These are phyloP conservation scores for Ceratobasidium sp. DNA, from an alignment of 1,284 basidiomycete genomes.

Conservation along the genomic window DNA sequence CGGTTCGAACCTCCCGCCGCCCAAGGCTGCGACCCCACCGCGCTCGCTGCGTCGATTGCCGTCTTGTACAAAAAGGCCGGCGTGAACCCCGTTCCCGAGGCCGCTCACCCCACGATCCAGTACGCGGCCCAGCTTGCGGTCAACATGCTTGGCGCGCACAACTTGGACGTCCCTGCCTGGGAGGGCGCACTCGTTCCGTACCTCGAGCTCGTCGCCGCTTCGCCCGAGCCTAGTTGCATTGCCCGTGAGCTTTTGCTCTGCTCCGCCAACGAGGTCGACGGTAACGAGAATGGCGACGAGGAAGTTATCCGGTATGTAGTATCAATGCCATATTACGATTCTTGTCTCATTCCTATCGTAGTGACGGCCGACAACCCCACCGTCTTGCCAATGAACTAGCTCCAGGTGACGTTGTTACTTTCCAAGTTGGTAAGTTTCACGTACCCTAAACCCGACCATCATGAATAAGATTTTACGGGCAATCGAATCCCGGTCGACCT, in stretches of 20 bases:
- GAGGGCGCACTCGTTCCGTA: constrained; percentile 80
- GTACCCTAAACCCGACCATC: constrained; percentile 77
- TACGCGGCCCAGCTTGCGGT: constrained; percentile 86
- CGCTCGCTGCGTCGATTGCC: constrained; percentile 74
- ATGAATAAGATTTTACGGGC: not conserved
- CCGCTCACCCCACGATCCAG: constrained; percentile 57
- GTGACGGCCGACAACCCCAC: constrained; percentile 79
- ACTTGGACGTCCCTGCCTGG: constrained; percentile 93
- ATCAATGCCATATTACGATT: constrained; percentile 22
- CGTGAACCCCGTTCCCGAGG: constrained; percentile 65
- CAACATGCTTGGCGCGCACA: constrained; percentile 89
- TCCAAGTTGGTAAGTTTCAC: constrained; percentile 91
- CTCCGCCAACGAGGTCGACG: constrained; percentile 83
- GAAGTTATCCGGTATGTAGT: constrained; percentile 84
- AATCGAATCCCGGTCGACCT: too few relatives aligned
- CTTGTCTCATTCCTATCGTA: constrained; percentile 52
- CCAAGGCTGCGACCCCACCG: constrained; percentile 60
- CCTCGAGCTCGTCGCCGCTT: constrained; percentile 67
- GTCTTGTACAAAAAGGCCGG: constrained; percentile 88
- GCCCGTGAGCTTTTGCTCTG: constrained; percentile 55
- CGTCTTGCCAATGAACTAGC: constrained; percentile 94
- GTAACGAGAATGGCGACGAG: constrained; percentile 76
- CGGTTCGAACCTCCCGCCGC: too few relatives aligned
- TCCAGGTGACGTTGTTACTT: constrained; percentile 56
- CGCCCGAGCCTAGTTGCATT: too few relatives aligned